Conservation (phyloP, 805 yeast species). For the Yarrowia divulgata region DNA sequence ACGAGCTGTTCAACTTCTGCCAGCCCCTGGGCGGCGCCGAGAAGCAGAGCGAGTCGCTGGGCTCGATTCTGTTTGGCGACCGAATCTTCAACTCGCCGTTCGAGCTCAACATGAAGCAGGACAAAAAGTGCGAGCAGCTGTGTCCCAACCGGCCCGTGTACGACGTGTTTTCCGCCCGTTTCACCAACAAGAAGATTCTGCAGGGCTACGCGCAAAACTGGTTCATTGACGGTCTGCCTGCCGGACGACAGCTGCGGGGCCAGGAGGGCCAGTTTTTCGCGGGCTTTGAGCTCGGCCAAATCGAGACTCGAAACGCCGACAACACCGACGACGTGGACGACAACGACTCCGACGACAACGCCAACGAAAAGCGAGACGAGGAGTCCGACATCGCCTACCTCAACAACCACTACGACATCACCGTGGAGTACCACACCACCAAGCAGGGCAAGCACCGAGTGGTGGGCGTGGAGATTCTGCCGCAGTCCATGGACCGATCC, state of each 20-base stretch:
- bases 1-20: conserved; percentile 84
- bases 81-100: conserved; percentile 93
- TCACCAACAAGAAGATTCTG: conserved; percentile 78
- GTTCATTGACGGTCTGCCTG: conserved; percentile 95
- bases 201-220: conserved; percentile 90
- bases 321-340: conserved; percentile 66
- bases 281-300: conserved; percentile 77
- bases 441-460: conserved; percentile 75
- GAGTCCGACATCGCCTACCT: conserved; percentile 60
- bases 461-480: conserved; percentile 85
- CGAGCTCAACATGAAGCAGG: conserved; percentile 76
- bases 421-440: conserved; percentile 82
- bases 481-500: conserved; percentile 59
- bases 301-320: conserved; percentile 49
- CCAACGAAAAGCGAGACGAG: conserved; percentile 38
- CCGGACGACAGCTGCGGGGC: conserved; percentile 63
- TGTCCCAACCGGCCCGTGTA: conserved; percentile 61
- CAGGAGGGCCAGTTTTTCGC: conserved; percentile 68
- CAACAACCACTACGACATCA: conserved; percentile 80
- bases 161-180: conserved; percentile 69
- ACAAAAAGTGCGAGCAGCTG: conserved; percentile 69
- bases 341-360: conserved; percentile 51
- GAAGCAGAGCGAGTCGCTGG: conserved; percentile 87
- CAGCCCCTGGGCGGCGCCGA: conserved; percentile 66
- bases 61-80: conserved; percentile 94